phyloP scores from a whole-genome alignment of 768 basidiomycete genomes.

The Kwoniella shandongensis region DNA sequence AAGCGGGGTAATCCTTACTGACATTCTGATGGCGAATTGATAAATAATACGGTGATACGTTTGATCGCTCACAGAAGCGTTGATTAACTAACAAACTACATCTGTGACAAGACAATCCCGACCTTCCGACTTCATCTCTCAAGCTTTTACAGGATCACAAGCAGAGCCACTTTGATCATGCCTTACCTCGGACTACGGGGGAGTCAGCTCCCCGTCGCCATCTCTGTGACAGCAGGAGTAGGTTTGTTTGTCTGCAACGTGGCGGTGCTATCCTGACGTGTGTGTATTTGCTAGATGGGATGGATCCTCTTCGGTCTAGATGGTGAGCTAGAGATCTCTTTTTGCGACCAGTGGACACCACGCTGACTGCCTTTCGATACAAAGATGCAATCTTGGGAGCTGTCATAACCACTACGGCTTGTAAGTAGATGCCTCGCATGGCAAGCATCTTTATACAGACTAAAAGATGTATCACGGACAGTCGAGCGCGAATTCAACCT shows the following conservation, averaged over 20 bases:
- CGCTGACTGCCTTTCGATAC: not conserved
- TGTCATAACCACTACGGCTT: constrained; percentile 12
- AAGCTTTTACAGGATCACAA: too few species aligned
- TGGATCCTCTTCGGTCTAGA: constrained; percentile 16
- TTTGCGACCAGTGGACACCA: not conserved
- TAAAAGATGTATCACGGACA: not conserved
- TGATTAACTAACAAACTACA: too few species aligned
- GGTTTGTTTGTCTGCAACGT: too few species aligned
- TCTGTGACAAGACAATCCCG: too few species aligned
- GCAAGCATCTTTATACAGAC: not conserved
- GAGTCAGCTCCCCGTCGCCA: constrained; percentile 2
- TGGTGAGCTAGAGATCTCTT: constrained; percentile 2
- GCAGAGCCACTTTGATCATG: not conserved
- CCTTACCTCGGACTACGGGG: constrained; percentile 11
- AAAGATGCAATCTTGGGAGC: constrained; percentile 10
- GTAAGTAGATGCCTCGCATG: not conserved
- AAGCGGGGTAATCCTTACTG: too few species aligned
- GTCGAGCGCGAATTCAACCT: constrained; percentile 10
- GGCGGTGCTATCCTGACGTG: too few species aligned
- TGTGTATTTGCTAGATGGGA: too few species aligned
- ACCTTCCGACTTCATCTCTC: too few species aligned
- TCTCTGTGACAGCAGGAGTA: constrained; percentile 3
- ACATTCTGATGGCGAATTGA: too few species aligned
- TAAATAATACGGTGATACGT: too few species aligned
- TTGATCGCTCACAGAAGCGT: too few species aligned